Evolutionary conservation across 177 flowering plant genomes (phyloP).

Genomic region (Vitis hybrid): DNA sequence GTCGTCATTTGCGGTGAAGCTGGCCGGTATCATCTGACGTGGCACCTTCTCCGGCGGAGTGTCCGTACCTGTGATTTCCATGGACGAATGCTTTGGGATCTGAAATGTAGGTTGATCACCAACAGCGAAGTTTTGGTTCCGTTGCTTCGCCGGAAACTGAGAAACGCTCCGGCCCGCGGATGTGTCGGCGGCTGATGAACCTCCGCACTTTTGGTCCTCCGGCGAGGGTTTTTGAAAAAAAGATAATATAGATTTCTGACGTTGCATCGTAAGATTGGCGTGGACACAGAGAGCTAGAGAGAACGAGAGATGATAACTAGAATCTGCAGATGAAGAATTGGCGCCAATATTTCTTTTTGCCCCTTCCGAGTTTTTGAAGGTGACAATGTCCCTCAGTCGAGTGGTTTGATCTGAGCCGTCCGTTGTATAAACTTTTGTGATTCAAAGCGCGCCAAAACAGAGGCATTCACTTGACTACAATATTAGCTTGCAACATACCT

Average conservation of each 20-base stretch:
- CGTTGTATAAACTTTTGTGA: neutral
- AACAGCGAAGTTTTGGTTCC: neutral
- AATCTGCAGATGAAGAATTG: slow-evolving; percentile 6
- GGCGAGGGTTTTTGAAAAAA: slow-evolving; percentile 58
- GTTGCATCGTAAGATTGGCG: slow-evolving; percentile 48
- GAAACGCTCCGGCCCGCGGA: slow-evolving; percentile 9
- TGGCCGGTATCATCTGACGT: slow-evolving; percentile 43
- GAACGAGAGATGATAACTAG: slow-evolving; percentile 7
- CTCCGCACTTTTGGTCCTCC: slow-evolving; percentile 25
- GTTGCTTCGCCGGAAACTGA: slow-evolving; percentile 20
- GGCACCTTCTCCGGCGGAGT: slow-evolving; percentile 95
- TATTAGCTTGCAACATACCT: no score
- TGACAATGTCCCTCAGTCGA: no score
- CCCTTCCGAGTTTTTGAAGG: neutral
- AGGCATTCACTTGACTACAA: no score
- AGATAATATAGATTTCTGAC: slow-evolving; percentile 82
- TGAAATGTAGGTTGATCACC: slow-evolving; percentile 6
- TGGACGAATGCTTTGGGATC: slow-evolving; percentile 5
- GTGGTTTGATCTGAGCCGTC: slow-evolving; percentile 1
- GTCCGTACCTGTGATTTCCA: slow-evolving; percentile 60
- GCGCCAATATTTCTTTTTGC: slow-evolving; percentile 23
- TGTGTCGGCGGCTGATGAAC: slow-evolving; percentile 13
- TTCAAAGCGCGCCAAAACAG: neutral
- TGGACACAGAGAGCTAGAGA: slow-evolving; percentile 5
- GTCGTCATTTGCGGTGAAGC: slow-evolving; percentile 16